Percentiles rank a stretch among this genome's conserved stretches.
Conservation (phyloP, 345 rosid genomes). For the Boechera divaricarpa region DNA sequence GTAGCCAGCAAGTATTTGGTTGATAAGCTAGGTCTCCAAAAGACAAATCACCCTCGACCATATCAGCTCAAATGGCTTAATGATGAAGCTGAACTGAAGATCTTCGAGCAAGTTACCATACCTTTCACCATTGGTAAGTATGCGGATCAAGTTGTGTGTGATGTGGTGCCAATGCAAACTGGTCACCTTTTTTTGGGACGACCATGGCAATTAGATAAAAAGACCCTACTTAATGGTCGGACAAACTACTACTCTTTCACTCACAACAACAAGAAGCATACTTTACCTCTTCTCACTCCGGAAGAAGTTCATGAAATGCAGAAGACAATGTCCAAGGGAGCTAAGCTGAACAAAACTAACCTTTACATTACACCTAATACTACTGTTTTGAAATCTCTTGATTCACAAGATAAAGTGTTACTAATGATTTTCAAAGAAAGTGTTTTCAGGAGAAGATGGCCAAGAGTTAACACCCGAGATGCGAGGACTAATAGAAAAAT, state of each 20-base stretch:
- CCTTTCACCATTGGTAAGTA: not conserved
- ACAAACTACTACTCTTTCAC: not conserved
- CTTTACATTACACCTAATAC: not conserved
- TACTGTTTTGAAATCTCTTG: not conserved
- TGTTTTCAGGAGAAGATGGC: not conserved
- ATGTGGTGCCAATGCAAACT: not conserved
- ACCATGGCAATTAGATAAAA: not conserved
- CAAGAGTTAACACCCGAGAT: not conserved
- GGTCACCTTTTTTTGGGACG: not conserved
- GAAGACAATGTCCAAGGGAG: accelerated
- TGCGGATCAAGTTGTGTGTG: not conserved
- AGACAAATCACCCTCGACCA: not conserved
- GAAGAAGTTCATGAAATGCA: not conserved
- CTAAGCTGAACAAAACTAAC: not conserved
- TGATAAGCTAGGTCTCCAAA: not conserved
- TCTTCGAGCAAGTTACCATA: not conserved
- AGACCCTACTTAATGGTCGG: not conserved
- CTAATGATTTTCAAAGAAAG: not conserved
- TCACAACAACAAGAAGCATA: not conserved
- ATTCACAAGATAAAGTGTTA: not conserved
- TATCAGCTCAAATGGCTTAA: not conserved
- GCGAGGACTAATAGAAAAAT: not conserved
- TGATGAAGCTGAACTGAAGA: not conserved
- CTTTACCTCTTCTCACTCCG: not conserved
- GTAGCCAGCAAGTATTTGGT: not conserved